A percentile compares a stretch with the other conserved stretches of the same genome.
Evolutionary conservation across 1,139 yeast species (phyloP).

Genomic region (Cylindricascospora bacillispora): DNA sequence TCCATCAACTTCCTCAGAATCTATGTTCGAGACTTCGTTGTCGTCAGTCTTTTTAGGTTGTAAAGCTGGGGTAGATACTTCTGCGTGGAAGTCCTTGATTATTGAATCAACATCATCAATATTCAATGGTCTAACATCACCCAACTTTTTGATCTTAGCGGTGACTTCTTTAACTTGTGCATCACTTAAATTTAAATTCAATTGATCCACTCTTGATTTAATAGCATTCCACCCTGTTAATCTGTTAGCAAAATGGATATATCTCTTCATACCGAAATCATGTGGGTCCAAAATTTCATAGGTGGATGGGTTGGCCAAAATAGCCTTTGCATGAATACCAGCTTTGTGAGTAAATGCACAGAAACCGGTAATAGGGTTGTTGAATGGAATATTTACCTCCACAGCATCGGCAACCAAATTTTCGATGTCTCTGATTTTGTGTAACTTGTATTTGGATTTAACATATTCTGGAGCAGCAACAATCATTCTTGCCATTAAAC

Average conservation of each 20-base stretch:
- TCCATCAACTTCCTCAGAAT: too few species aligned
- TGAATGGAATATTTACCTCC: constrained; percentile 92
- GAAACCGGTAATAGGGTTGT: constrained; percentile 98
- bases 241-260: constrained; percentile 94
- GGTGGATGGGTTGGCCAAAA: constrained; percentile 94
- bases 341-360: constrained; percentile 99
- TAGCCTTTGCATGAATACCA: constrained; percentile 98
- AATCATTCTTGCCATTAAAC: constrained; percentile 98
- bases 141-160: constrained; percentile 79
- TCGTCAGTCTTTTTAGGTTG: constrained; percentile 1
- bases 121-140: constrained; percentile 88
- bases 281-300: constrained; percentile 92
- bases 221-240: constrained; percentile 99
- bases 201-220: constrained; percentile 94
- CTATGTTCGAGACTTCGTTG: background rate
- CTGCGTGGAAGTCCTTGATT: constrained; percentile 85
- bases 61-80: constrained; percentile 33
- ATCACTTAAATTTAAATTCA: constrained; percentile 80
- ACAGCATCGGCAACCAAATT: constrained; percentile 95
- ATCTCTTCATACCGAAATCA: constrained; percentile 90
- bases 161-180: constrained; percentile 94
- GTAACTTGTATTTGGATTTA: constrained; percentile 85
- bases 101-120: constrained; percentile 97
- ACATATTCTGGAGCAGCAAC: constrained; percentile 98
- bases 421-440: constrained; percentile 91